Evolutionary conservation across 768 basidiomycete genomes (phyloP).

Genomic region (Pisolithus orientalis): DNA sequence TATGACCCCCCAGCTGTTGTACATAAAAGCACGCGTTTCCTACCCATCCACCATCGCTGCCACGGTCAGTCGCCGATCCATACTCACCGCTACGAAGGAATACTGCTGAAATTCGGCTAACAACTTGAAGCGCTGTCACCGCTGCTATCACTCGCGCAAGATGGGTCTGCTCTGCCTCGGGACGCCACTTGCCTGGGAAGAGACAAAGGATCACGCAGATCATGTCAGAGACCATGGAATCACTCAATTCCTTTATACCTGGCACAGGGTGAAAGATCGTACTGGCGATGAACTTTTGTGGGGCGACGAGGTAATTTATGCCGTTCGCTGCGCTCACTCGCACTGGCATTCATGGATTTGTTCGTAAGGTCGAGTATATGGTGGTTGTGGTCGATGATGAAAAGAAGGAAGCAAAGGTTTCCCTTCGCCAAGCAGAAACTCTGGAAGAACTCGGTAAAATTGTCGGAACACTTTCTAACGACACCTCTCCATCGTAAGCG

Average conservation of each 20-base stretch:
- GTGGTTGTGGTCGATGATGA: conserved; percentile 80
- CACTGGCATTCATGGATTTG: conserved; percentile 4
- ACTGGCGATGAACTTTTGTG: conserved; percentile 39
- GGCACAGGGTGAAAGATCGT: conserved; percentile 88
- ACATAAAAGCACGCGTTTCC: no score
- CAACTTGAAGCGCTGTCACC: no score
- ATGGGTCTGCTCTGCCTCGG: no score
- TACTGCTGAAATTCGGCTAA: no score
- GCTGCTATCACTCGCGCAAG: no score
- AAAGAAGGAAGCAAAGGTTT: conserved; percentile 76
- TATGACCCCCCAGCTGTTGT: no score
- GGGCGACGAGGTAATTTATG: conserved; percentile 85
- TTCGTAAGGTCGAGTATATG: conserved; percentile 87
- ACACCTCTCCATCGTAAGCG: conserved; percentile 49
- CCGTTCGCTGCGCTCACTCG: conserved; percentile 2
- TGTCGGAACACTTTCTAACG: conserved; percentile 57
- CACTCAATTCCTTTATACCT: conserved; percentile 89
- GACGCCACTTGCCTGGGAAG: no score
- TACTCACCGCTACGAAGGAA: no score
- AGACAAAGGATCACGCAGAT: conserved; percentile 45
- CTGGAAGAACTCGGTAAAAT: conserved; percentile 69
- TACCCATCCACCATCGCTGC: no score
- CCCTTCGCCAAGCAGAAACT: conserved; percentile 93
- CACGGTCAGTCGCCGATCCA: no score
- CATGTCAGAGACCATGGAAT: conserved; percentile 92